Evolutionary conservation across 345 rosid species (phyloP), one percentile per base, ranked within the genome.

Genomic region (Populus simonii): DNA sequence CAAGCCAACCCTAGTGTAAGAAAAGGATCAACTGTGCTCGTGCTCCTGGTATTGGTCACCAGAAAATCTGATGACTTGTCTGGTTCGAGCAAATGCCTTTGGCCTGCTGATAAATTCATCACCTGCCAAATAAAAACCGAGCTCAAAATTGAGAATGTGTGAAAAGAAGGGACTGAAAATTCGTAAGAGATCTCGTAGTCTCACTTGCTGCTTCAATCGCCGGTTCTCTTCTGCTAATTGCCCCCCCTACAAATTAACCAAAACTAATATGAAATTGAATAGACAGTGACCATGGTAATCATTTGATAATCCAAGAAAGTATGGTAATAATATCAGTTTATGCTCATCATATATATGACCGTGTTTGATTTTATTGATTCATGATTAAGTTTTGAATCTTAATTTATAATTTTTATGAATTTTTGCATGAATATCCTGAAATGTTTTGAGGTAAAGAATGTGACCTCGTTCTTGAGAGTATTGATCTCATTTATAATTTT

Each of bases 151-250:
- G 20, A 23, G n/a, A 67, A 13, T 22, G 65, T 2, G 61, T 29
- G 38, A 47, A 55, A 55, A 27, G 3, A 27, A 61, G 31, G 68
- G 74, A 69, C 27, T 23, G 25, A 36, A 31, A 61, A 77, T 51
- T 49, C 6, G 6, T 6, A 41, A 38, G 2, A 15, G 38, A 22
- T 10, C n/a, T 39, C 53, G 35, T 25, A 45, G 20, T 16, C 53
- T 49, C 53, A 82, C 87, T 68, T 20, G 76, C 36, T 81, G 55
- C 74, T 76, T 82, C 79, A 86, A 75, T 29, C 49, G 63, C 80
- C 70, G 59, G 71, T 84, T 86, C 72, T 80, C 84, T 73, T 82
- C 84, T 76, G 29, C 65, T 43, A 86, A 45, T 53, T 70, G 36
- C 3, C 6, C 77, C 78, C 23, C 83, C 89, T 86, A 79, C 78